Base-by-base conservation (phyloP, 805 yeast species). In the Maudiozyma barnettii region DNA sequence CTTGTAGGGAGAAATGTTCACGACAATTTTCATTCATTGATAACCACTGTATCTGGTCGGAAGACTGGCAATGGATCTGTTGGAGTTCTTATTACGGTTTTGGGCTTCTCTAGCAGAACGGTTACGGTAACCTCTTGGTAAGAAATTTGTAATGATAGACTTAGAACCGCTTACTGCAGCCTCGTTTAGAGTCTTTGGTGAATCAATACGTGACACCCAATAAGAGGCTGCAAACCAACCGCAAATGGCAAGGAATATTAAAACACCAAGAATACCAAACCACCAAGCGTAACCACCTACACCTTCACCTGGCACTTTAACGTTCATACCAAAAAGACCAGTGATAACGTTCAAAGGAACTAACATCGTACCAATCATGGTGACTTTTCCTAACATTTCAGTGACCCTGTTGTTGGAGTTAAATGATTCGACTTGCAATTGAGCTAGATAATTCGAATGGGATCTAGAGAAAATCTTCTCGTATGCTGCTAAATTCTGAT, bases 281-380 rank as follows among this genome's bases (percentile, higher is more conserved):
- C 78, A 87, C 87, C 93, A 84, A 2, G 70, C 76, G 37, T 74
- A 64, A 40, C 66, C 68, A 6, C 46, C 40, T 5, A 22, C 51
- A 13, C 55, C 69, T 50, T 75, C 67, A 26, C 96, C 96, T 0
- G 97, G 97, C 26, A 91, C 84, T 12, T 57, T 66, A 18, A 91
- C 98, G 65, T 91, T 91, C 99, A 91, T 91, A 59, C 97, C 97
- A 67, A 91, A 91, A 52, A 90, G 61, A 63, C 97, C 96, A 2
- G 97, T 88, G 41, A 91, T 75, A 49, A 91, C 70, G 63, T 91
- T 91, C 73, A 91, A 74, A 14, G 98, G 98, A 52, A 91, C 84
- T 29, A 91, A 71, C 58, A 91, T 73, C 0, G 97, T 89, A 75
- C 97, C 98, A 33, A 91, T 70, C 50, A 91, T 58, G 0, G 99